phyloP scores from a whole-genome alignment of 495 filamentous ascomycete genomes.

The Elasticomyces elasticus region DNA sequence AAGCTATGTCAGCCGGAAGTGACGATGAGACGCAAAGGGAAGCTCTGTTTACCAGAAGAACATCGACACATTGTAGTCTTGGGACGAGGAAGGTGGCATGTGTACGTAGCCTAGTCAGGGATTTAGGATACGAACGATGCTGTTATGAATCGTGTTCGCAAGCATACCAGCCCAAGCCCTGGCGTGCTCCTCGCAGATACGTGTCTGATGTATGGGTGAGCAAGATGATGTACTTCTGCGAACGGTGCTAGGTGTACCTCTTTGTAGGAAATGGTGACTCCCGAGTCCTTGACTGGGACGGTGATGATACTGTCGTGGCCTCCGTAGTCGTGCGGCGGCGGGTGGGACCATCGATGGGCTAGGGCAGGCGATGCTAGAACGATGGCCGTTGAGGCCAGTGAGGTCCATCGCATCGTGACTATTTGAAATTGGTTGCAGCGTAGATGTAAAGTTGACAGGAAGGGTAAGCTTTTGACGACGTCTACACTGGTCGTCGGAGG shows the following conservation, averaged over 20 bases:
- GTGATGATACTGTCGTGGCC: background rate
- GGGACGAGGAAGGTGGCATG: background rate
- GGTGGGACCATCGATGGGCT: background rate
- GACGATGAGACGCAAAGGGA: no score
- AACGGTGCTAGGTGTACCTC: background rate
- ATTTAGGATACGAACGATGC: background rate
- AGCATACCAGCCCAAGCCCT: background rate
- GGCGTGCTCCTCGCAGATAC: conserved; percentile 1
- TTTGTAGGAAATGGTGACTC: background rate
- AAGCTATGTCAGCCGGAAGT: no score
- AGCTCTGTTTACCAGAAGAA: no score
- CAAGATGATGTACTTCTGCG: background rate
- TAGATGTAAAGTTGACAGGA: no score
- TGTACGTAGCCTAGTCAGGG: background rate
- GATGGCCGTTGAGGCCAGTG: no score
- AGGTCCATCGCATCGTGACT: no score
- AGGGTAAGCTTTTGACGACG: no score
- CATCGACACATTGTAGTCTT: background rate
- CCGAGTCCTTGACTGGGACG: background rate
- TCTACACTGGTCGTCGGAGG: no score
- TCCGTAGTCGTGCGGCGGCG: background rate
- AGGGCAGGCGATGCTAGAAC: background rate
- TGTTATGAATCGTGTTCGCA: background rate
- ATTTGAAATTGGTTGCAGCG: no score
- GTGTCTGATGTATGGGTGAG: background rate